These are phyloP conservation scores for Hanseniaspora valbyensis DNA, from an alignment of 805 yeast species.

Conservation along the genomic window DNA sequence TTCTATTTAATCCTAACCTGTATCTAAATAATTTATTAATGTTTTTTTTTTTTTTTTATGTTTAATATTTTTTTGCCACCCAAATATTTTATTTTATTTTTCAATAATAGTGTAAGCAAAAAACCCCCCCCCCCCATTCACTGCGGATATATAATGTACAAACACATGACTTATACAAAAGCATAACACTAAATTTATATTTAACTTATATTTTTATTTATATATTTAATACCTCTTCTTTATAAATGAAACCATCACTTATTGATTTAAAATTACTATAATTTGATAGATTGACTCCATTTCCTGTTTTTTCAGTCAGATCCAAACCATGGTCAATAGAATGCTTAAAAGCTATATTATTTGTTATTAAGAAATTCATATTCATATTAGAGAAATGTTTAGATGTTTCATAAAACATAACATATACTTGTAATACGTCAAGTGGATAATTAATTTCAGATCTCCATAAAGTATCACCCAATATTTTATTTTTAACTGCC, in stretches of 20 bases:
- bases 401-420: constrained; percentile 9
- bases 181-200: neutral
- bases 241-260: constrained; percentile 9
- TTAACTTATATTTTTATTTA: neutral
- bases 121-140: too few species aligned
- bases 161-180: neutral
- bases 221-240: neutral
- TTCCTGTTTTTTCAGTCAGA: neutral
- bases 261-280: neutral
- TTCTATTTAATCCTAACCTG: neutral
- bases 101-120: too few species aligned
- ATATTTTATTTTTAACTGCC: neutral
- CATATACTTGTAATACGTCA: constrained; percentile 4
- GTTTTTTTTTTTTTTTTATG: neutral
- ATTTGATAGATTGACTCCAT: neutral
- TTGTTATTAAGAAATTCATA: constrained; percentile 2
- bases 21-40: neutral
- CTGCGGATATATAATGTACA: neutral
- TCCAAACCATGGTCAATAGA: constrained; percentile 12
- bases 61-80: constrained; percentile 8
- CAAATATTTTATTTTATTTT: neutral
- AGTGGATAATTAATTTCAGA: neutral
- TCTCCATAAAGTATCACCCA: neutral
- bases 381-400: constrained; percentile 10
- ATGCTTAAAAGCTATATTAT: constrained; percentile 10